Percentiles rank a stretch among this genome's conserved stretches.
phyloP scores from a whole-genome alignment of 1,284 basidiomycete genomes.

The Fomitopsis pinicola region DNA sequence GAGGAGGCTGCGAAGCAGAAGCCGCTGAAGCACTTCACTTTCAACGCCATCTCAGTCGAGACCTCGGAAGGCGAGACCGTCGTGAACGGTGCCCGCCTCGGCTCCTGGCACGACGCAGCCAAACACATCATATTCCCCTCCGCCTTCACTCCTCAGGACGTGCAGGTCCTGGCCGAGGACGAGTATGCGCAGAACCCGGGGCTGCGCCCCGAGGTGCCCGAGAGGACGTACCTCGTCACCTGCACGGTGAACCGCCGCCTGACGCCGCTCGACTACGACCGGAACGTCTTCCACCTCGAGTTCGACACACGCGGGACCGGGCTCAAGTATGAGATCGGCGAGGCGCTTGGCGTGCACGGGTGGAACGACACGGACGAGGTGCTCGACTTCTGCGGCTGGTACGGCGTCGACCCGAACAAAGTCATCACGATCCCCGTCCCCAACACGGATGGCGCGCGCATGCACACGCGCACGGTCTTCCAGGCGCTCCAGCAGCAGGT shows the following conservation, averaged over 20 bases:
- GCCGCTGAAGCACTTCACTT: constrained; percentile 55
- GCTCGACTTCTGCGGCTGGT: constrained; percentile 87
- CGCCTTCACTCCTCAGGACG: constrained; percentile 57
- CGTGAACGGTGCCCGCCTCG: constrained; percentile 57
- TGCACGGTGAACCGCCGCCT: constrained; percentile 94
- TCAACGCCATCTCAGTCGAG: constrained; percentile 67
- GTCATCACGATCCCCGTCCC: constrained; percentile 81
- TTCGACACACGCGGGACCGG: constrained; percentile 92
- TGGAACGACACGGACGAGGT: constrained; percentile 96
- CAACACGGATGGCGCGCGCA: constrained; percentile 46
- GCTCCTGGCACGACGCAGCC: constrained; percentile 84
- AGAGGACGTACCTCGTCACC: constrained; percentile 91
- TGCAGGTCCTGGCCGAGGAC: constrained; percentile 31
- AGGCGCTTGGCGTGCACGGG: constrained; percentile 95
- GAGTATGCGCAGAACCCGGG: constrained; percentile 59
- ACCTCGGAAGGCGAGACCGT: constrained; percentile 48
- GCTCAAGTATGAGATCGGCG: constrained; percentile 93
- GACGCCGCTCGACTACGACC: constrained; percentile 93
- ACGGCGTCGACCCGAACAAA: constrained; percentile 80
- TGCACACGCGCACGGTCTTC: constrained; percentile 91
- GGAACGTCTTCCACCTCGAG: constrained; percentile 99
- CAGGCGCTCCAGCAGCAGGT: constrained; percentile 96
- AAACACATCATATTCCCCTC: constrained; percentile 88
- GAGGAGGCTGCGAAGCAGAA: constrained; percentile 22
- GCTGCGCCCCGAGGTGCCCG: constrained; percentile 82